Conservation (phyloP, 2,329 filamentous ascomycete genomes). For the Pseudofabraea citricarpa region DNA sequence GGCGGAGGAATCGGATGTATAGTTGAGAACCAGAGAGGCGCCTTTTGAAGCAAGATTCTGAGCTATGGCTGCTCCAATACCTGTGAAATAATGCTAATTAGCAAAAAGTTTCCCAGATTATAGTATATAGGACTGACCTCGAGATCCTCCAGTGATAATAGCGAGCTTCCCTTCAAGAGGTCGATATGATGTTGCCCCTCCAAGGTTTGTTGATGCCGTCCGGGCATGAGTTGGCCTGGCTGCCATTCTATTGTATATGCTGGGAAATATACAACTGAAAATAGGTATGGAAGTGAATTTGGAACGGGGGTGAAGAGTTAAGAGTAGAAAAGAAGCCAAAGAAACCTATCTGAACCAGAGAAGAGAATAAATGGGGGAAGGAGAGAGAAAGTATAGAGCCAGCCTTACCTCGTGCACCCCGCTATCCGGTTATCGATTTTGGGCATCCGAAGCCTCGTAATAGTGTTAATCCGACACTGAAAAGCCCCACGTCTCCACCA, state of each 20-base stretch:
- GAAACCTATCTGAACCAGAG: background rate
- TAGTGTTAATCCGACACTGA: no score
- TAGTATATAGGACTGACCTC: constrained; percentile 47
- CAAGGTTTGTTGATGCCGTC: constrained; percentile 11
- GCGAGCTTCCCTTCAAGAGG: constrained; percentile 69
- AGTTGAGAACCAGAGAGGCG: constrained; percentile 58
- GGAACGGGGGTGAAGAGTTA: background rate
- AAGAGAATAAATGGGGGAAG: background rate
- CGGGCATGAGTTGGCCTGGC: constrained; percentile 4
- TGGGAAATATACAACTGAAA: background rate
- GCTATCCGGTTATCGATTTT: background rate
- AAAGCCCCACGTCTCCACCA: no score
- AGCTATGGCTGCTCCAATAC: constrained; percentile 63
- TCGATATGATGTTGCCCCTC: constrained; percentile 15
- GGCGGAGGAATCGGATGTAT: constrained; percentile 57
- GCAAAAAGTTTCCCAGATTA: background rate
- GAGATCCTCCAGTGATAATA: constrained; percentile 73
- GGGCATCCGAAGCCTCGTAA: constrained; percentile 1
- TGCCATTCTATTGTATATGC: background rate
- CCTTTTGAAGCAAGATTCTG: constrained; percentile 68
- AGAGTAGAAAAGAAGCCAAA: background rate
- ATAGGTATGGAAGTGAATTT: background rate
- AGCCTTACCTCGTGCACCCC: constrained; percentile 2
- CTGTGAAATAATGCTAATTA: constrained; percentile 35
- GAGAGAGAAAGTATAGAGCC: background rate